Conservation (phyloP, 345 rosid genomes). For the Gossypium mustelinum region DNA sequence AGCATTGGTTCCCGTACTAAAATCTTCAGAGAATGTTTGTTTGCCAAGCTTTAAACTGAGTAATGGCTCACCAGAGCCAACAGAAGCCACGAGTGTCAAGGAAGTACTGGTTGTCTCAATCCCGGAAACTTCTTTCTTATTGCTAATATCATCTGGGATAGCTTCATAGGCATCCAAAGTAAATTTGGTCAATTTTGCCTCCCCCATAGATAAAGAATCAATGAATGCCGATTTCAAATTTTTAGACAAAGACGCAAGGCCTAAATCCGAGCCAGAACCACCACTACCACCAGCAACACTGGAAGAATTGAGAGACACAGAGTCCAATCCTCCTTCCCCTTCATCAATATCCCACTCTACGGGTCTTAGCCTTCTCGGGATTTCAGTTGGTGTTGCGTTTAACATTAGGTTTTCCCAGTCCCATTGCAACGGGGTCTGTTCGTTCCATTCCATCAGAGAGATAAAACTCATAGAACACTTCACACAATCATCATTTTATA, state of each 20-base stretch:
- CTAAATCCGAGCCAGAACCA: conserved; percentile 63
- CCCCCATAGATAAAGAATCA: conserved; percentile 57
- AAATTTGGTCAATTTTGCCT: conserved; percentile 40
- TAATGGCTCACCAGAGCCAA: conserved; percentile 66
- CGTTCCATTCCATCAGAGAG: conserved; percentile 78
- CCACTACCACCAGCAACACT: conserved; percentile 44
- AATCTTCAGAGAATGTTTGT: conserved; percentile 59
- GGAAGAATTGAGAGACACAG: conserved; percentile 55
- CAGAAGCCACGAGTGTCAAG: conserved; percentile 52
- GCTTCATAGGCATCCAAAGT: conserved; percentile 42
- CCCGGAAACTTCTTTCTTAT: conserved; percentile 35
- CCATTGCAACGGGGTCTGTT: conserved; percentile 62
- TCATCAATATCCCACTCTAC: conserved; percentile 64
- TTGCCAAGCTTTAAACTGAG: conserved; percentile 83
- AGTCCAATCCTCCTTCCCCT: conserved; percentile 46
- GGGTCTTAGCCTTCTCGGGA: conserved; percentile 41
- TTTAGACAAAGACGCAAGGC: conserved; percentile 60
- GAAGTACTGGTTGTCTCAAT: conserved; percentile 27
- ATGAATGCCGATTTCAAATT: conserved; percentile 65
- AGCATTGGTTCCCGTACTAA: conserved; percentile 44
- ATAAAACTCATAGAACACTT: conserved; percentile 37
- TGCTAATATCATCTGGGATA: conserved; percentile 33
- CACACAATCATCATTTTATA: conserved; percentile 16
- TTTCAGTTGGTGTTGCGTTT: conserved; percentile 49
- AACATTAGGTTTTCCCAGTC: conserved; percentile 76